Percentiles rank a stretch among this genome's conserved stretches.
These are phyloP conservation scores for Trichoderma oligosporum DNA, from an alignment of 2,329 filamentous ascomycete species.

Conservation along the genomic window DNA sequence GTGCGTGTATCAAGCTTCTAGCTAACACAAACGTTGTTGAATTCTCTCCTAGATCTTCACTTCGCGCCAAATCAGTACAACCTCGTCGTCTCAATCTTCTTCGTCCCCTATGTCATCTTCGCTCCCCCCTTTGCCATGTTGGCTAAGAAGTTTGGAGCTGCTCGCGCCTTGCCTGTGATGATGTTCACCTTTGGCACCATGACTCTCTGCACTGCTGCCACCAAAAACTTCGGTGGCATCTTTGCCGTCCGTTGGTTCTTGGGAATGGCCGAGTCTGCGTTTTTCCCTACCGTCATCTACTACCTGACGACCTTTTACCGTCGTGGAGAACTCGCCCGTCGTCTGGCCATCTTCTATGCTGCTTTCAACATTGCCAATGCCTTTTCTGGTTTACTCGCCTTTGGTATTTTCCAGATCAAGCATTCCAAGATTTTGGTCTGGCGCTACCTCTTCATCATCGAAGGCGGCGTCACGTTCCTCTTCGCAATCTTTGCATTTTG, in stretches of 20 bases:
- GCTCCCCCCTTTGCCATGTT: constrained; percentile 58
- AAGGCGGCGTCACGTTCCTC: constrained; percentile 54
- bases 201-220: constrained; percentile 56
- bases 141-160: constrained; percentile 67
- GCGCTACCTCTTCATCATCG: constrained; percentile 54
- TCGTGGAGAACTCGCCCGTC: constrained; percentile 42
- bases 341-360: constrained; percentile 67
- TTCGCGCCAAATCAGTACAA: constrained; percentile 66
- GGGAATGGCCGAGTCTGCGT: constrained; percentile 54
- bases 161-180: constrained; percentile 62
- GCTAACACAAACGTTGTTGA: background rate
- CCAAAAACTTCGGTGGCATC: constrained; percentile 46
- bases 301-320: constrained; percentile 52
- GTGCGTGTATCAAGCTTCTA: background rate
- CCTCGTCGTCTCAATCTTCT: constrained; percentile 68
- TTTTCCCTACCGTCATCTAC: constrained; percentile 52
- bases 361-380: constrained; percentile 68
- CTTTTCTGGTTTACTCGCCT: constrained; percentile 47
- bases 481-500: constrained; percentile 63
- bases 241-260: constrained; percentile 49
- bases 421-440: constrained; percentile 37
- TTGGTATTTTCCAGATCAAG: constrained; percentile 47
- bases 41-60: constrained; percentile 35
- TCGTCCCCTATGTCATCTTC: constrained; percentile 69
- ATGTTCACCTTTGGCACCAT: constrained; percentile 70